Base-by-base conservation (phyloP, 441 rosid genomes). In the Syzygium syzygioides region DNA sequence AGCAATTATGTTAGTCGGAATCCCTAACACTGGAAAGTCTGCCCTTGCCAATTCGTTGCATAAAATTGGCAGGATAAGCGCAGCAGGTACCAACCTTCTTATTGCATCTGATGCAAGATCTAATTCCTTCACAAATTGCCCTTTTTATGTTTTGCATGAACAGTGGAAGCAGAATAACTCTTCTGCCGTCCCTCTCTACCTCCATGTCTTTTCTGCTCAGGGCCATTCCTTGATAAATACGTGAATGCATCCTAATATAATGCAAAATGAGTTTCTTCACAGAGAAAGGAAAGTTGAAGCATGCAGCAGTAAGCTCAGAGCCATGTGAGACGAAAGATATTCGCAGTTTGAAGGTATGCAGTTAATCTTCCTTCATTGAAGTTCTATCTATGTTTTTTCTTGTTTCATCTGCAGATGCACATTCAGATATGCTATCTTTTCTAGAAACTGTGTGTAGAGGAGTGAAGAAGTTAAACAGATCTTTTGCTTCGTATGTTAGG, bases 251-350 rank as follows among this genome's bases (percentile, higher is more conserved):
- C 79, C 79, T 85, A 88, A 87, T 26, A 64, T 68, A 37, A 54
- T 60, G 48, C 30, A 34, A 4, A 86, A 41, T 64, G 88, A 84
- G 53, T 86, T 71, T 55, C 68, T 87, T 88, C 56, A 9, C 87
- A 97, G 98, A 96, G 92, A 97, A 95, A 90, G 98, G 99, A 80
- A 97, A 93, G 92, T 92, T 96, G 89, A 95, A 93, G 94, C 96
- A 94, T 91, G 93, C 92, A 37, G 91, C 64, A 7, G 96, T 95
- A 86, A 97, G 94, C 90, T 91, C 98, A 19, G 91, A 94, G 41
- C 99, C 99, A 28, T 97, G 97, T 88, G 97, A 95, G 89, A 95
- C 98, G 10, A 94, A 93, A 92, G 94, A 95, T 89, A 96, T 97
- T 90, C 94, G 89, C 94, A 95, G 97, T 94, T 92, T 95, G 90